Evolutionary conservation across 2,329 filamentous ascomycete genomes (phyloP).

Genomic region (Sporothrix dimorphospora): DNA sequence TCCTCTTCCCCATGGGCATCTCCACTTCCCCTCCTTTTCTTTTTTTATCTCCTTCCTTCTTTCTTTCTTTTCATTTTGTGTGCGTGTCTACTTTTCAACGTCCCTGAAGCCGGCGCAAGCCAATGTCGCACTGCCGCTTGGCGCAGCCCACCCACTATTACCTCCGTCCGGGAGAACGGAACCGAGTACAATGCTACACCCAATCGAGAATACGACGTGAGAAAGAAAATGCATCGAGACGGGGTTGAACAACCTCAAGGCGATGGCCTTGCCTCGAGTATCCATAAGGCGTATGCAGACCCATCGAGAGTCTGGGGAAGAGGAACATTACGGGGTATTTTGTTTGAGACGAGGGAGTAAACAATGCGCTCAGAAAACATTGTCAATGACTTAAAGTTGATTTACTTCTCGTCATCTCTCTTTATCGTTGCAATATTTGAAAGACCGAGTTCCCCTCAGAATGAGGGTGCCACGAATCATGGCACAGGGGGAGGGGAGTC

Average conservation of each 20-base stretch:
- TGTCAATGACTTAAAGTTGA: not conserved
- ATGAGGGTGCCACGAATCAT: not conserved
- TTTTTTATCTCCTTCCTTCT: not conserved
- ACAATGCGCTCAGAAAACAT: not conserved
- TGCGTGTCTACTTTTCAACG: not conserved
- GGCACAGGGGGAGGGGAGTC: not conserved
- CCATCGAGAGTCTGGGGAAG: conserved; percentile 1
- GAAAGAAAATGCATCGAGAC: conserved; percentile 7
- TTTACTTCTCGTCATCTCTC: not conserved
- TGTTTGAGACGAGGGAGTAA: not conserved
- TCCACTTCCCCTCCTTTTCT: not conserved
- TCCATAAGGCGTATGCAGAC: conserved; percentile 5
- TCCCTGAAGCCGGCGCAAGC: not conserved
- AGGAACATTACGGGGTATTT: not conserved
- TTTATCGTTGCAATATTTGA: not conserved
- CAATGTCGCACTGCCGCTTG: not conserved
- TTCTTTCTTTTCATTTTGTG: not conserved
- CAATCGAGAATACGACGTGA: conserved; percentile 5
- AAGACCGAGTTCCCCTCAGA: not conserved
- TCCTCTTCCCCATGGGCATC: not conserved
- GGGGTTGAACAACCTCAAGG: not conserved
- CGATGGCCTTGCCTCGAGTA: not conserved
- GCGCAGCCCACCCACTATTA: not conserved
- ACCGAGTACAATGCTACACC: not conserved
- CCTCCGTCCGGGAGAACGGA: not conserved